Evolutionary conservation across 805 yeast species (phyloP).

Genomic region (Yamadazyma insecticola): DNA sequence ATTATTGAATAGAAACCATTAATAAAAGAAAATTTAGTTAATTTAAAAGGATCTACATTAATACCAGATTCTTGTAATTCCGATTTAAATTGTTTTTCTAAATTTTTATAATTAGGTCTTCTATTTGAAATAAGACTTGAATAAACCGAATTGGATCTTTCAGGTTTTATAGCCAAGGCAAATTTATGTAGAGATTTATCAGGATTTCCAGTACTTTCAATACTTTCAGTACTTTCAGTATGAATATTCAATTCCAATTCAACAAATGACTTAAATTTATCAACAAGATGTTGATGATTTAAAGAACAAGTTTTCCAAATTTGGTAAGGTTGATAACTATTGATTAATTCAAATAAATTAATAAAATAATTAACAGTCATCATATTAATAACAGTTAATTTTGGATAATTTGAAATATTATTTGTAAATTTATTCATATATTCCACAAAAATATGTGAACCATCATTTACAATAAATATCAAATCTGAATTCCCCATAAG

Average conservation of each 20-base stretch:
- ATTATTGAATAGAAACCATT: conserved; percentile 10
- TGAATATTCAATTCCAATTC: conserved; percentile 17
- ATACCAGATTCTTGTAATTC: conserved; percentile 18
- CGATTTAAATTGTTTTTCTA: conserved; percentile 23
- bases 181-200: no score
- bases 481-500: conserved; percentile 21
- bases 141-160: conserved; percentile 11
- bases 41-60: conserved; percentile 10
- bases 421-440: conserved; percentile 11
- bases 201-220: background rate
- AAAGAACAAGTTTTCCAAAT: conserved; percentile 36
- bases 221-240: background rate
- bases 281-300: conserved; percentile 18
- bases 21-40: conserved; percentile 12
- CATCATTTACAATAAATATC: conserved; percentile 36
- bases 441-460: conserved; percentile 25
- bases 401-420: conserved; percentile 13
- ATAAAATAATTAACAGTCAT: conserved; percentile 37
- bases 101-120: conserved; percentile 23
- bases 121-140: conserved; percentile 18
- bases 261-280: conserved; percentile 23
- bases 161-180: no score
- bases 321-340: conserved; percentile 29
- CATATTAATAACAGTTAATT: conserved; percentile 33
- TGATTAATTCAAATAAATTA: conserved; percentile 34